phyloP scores from a whole-genome alignment of 306 rosid species.

The Pyrus bretschneideri region DNA sequence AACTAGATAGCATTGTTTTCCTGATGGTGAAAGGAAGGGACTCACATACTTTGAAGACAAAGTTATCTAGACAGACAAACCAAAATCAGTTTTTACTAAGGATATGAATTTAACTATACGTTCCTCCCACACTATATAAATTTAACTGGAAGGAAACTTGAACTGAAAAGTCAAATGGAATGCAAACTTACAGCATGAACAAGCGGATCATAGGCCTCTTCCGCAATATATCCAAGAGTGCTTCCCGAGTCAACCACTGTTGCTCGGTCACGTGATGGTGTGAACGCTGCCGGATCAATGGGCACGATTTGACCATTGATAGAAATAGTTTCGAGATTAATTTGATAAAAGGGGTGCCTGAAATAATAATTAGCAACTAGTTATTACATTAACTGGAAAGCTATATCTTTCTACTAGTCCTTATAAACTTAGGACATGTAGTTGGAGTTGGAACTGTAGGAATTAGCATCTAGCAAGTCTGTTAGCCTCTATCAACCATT shows the following conservation, averaged over 20 bases:
- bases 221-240: conserved; percentile 72
- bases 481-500: no score
- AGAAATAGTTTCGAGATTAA: conserved; percentile 72
- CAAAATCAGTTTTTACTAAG: conserved; percentile 18
- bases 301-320: conserved; percentile 68
- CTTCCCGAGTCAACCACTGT: conserved; percentile 88
- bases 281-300: conserved; percentile 64
- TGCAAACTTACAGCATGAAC: conserved; percentile 60
- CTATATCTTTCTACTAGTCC: no score
- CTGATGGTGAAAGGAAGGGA: conserved; percentile 33
- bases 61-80: conserved; percentile 46
- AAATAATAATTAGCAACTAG: conserved; percentile 20
- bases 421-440: no score
- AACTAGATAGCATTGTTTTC: conserved; percentile 78
- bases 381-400: conserved; percentile 10
- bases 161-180: not conserved
- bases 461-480: no score
- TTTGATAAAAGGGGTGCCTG: conserved; percentile 81
- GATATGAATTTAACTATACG: not conserved
- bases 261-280: conserved; percentile 58
- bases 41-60: conserved; percentile 46
- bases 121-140: no score
- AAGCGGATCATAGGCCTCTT: conserved; percentile 84
- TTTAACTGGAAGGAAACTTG: no score
- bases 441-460: not conserved